phyloP scores from a whole-genome alignment of 306 rosid species.

The Inga oerstediana region DNA sequence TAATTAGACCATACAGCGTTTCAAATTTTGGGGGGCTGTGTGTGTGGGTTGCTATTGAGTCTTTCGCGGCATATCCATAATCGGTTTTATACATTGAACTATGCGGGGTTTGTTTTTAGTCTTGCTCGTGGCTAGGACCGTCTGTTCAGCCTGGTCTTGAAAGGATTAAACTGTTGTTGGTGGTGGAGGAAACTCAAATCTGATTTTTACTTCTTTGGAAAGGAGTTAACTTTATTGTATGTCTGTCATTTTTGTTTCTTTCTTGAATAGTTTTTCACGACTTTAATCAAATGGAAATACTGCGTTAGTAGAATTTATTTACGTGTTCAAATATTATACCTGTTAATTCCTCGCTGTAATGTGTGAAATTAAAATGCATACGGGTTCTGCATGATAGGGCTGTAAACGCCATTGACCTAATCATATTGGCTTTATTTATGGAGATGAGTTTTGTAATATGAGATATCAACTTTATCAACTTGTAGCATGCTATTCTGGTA shows the following conservation, averaged over 20 bases:
- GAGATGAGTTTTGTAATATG: neutral
- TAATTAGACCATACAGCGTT: slow-evolving; percentile 26
- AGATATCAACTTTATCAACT: slow-evolving; percentile 12
- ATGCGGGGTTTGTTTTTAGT: slow-evolving; percentile 17
- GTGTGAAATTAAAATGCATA: slow-evolving; percentile 23
- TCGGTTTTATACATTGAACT: neutral
- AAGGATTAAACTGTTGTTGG: slow-evolving; percentile 28
- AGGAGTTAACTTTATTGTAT: slow-evolving; percentile 49
- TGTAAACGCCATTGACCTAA: slow-evolving; percentile 15
- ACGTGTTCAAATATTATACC: slow-evolving; percentile 13
- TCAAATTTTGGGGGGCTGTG: slow-evolving; percentile 15
- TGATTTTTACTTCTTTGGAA: slow-evolving; percentile 33
- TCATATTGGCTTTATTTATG: slow-evolving; percentile 18
- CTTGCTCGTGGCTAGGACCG: slow-evolving; percentile 5
- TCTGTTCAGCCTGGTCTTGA: slow-evolving; percentile 22
- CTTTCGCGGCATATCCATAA: neutral
- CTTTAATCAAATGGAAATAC: slow-evolving; percentile 33
- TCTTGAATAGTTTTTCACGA: neutral
- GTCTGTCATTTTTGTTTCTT: slow-evolving; percentile 7
- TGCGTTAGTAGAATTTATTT: slow-evolving; percentile 33
- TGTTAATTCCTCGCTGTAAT: slow-evolving; percentile 25
- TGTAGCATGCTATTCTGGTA: slow-evolving; percentile 13
- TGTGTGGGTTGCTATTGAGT: neutral
- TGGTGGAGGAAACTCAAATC: slow-evolving; percentile 16
- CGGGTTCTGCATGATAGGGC: slow-evolving; percentile 4